Evolutionary conservation across 805 yeast genomes (phyloP), one percentile per base, ranked within the genome.

Genomic region (Candida ovalis): DNA sequence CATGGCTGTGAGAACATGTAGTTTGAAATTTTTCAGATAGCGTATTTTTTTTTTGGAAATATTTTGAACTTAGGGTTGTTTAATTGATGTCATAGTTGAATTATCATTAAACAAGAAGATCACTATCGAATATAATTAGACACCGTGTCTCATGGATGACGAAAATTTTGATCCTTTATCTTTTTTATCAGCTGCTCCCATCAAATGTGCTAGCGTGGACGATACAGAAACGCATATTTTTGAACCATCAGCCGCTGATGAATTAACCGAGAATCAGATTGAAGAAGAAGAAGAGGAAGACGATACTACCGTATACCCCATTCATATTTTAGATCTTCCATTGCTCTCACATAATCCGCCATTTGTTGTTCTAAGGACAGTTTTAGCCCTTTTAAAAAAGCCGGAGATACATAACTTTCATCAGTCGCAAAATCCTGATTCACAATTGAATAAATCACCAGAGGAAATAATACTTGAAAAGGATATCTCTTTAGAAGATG

Each of bases 311-410:
- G 56, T 32, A 23, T 58, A 52, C 1, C 74, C 76, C 0, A 53
- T 83, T 1, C 84, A 81, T 48, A 58, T 76, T 0, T 67, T 83
- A 4, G 92, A 86, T 57, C 64, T 86, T 2, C 92, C 94, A 0
- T 56, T 63, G 3, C 52, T 78, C n/a, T 64, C 67, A 5, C 57
- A 55, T 10, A 59, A 64, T 18, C 84, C 88, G 0, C 79, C 87
- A 1, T 61, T 61, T 6, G 59, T 51, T 1, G 80, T 77, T 0
- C 56, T 85, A 0, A 17, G 67, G 2, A 62, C 75, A 1, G 56
- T 83, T 1, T 62, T 86, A 3, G 62, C 68, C 40, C 65, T 84
- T 2, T 62, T 86, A 35, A 62, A 75, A 4, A 81, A 80, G 0
- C 73, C 72, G 19, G 71, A 70, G 21, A 74, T 76, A 23, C 72